Conservation (phyloP, 768 basidiomycete species). For the Amanita polypyramis region DNA sequence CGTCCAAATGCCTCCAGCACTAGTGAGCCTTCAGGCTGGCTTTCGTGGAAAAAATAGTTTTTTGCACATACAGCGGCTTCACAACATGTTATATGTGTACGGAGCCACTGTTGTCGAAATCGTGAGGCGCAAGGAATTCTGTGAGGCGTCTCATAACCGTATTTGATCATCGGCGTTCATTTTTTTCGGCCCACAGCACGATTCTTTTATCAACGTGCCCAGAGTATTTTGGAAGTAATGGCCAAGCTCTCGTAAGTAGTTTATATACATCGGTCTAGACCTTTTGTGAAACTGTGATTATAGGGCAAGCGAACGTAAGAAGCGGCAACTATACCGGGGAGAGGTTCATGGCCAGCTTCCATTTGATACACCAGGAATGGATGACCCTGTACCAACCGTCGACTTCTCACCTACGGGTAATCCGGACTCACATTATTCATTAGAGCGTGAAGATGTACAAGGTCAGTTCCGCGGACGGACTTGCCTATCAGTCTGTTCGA, state of each 20-base stretch:
- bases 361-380: constrained; percentile 74
- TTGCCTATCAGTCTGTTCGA: constrained; percentile 9
- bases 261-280: background rate
- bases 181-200: constrained; percentile 33
- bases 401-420: constrained; percentile 70
- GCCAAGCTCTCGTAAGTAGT: constrained; percentile 69
- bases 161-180: background rate
- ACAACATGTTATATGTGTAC: constrained; percentile 87
- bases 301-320: constrained; percentile 69
- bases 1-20: constrained; percentile 54
- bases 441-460: constrained; percentile 67
- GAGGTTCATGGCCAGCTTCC: constrained; percentile 84
- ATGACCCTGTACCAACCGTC: constrained; percentile 66
- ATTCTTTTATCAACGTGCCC: constrained; percentile 75
- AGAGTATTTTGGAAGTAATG: constrained; percentile 78
- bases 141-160: constrained; percentile 26
- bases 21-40: constrained; percentile 58
- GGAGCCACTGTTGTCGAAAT: constrained; percentile 87
- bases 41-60: constrained; percentile 76
- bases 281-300: constrained; percentile 1
- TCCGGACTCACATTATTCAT: constrained; percentile 48
- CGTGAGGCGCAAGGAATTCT: constrained; percentile 83
- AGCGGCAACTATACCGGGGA: constrained; percentile 75
- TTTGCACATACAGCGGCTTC: constrained; percentile 81
- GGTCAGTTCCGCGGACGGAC: constrained; percentile 31